These are phyloP conservation scores for Penicillium frequentans DNA, from an alignment of 2,329 filamentous ascomycete species.

Conservation along the genomic window DNA sequence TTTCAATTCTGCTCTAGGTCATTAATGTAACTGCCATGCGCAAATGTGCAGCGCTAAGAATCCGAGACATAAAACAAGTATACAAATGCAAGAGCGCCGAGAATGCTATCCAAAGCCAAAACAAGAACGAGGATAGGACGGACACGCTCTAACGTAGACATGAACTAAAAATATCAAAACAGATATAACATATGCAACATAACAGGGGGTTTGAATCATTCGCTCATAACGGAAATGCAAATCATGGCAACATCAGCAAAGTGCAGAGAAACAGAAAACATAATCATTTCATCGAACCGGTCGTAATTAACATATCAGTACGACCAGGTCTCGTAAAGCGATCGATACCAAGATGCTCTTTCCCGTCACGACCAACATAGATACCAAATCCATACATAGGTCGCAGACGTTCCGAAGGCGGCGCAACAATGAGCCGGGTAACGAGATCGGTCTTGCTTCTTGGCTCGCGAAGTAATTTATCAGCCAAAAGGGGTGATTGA, in stretches of 20 bases:
- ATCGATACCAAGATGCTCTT: conserved; percentile 61
- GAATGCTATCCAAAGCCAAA: neutral
- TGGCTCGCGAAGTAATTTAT: conserved; percentile 70
- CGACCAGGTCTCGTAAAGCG: conserved; percentile 48
- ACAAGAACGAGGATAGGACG: neutral
- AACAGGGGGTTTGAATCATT: neutral
- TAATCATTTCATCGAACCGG: conserved; percentile 28
- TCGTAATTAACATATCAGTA: conserved; percentile 46
- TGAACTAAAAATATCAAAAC: neutral
- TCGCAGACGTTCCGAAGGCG: conserved; percentile 37
- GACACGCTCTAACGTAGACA: neutral
- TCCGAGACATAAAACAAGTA: neutral
- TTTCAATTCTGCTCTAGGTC: neutral
- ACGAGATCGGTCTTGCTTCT: conserved; percentile 68
- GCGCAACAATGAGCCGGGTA: conserved; percentile 62
- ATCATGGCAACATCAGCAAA: conserved; percentile 2
- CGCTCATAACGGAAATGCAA: conserved; percentile 4
- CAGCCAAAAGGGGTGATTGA: conserved; percentile 68
- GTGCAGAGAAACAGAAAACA: neutral
- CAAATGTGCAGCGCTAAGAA: neutral
- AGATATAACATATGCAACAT: neutral
- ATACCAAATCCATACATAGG: conserved; percentile 58
- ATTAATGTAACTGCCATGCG: neutral
- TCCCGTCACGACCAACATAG: conserved; percentile 58
- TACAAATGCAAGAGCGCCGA: conserved; percentile 7